These are phyloP conservation scores for Casuarina glauca DNA, from an alignment of 306 rosid genomes.

Conservation along the genomic window DNA sequence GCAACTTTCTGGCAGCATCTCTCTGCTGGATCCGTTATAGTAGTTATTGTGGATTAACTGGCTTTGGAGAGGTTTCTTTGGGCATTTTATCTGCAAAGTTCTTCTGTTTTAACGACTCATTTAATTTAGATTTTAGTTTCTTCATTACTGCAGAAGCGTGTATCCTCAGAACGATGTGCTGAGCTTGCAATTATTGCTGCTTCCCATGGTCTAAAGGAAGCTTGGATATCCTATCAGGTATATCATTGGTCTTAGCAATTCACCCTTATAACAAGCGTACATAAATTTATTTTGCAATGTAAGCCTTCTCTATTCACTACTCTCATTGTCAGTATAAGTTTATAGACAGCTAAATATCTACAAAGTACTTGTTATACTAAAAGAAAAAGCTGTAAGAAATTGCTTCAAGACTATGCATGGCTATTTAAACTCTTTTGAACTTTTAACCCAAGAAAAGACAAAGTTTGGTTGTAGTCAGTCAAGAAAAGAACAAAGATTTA, in stretches of 20 bases:
- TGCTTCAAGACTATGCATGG: not conserved
- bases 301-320: not conserved
- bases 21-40: not conserved
- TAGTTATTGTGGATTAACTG: not conserved
- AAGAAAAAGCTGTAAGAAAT: not conserved
- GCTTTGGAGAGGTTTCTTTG: not conserved
- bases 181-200: slow-evolving; percentile 92
- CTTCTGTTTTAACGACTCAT: slow-evolving; percentile 8
- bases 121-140: slow-evolving; percentile 18
- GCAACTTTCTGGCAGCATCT: not conserved
- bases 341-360: not conserved
- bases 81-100: slow-evolving; percentile 8
- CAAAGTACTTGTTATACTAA: not conserved
- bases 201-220: slow-evolving; percentile 86
- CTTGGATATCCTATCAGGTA: slow-evolving; percentile 96
- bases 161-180: slow-evolving; percentile 81
- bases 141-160: slow-evolving; percentile 59
- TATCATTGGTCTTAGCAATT: slow-evolving; percentile 25
- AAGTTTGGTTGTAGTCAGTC: not conserved
- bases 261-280: not conserved
- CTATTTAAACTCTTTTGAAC: not conserved
- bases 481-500: not conserved
- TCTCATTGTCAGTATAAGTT: not conserved
- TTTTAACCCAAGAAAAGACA: not conserved
- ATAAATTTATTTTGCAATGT: not conserved